Percentiles rank a stretch among this genome's conserved stretches.
Evolutionary conservation across 1,139 yeast genomes (phyloP).

Genomic region (Yamadazyma atmosphaerica): DNA sequence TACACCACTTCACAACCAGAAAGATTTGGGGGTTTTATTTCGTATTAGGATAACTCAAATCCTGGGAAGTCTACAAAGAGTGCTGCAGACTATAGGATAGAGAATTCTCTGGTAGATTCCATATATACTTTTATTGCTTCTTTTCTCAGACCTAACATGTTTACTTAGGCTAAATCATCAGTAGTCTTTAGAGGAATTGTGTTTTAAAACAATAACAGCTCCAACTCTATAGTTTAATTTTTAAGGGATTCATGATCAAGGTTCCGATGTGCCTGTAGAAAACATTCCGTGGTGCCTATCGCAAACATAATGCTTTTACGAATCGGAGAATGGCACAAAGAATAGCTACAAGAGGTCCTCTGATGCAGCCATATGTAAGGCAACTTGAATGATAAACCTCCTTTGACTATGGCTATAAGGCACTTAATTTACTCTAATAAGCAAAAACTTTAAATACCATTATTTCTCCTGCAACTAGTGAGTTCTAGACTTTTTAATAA

Average conservation of each 20-base stretch:
- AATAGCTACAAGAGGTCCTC: neutral
- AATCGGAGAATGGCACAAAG: neutral
- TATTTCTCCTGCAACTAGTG: neutral
- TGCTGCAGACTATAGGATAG: too few relatives aligned
- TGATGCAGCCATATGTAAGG: slow-evolving; percentile 1
- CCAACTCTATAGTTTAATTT: neutral
- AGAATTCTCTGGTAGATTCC: too few relatives aligned
- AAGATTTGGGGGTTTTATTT: too few relatives aligned
- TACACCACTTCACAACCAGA: too few relatives aligned
- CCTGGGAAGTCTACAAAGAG: too few relatives aligned
- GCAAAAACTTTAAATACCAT: neutral
- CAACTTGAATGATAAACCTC: neutral
- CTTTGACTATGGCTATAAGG: neutral
- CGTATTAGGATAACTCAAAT: too few relatives aligned
- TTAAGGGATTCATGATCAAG: neutral
- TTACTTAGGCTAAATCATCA: too few relatives aligned
- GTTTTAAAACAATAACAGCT: too few relatives aligned
- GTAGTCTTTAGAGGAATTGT: too few relatives aligned
- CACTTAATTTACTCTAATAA: neutral
- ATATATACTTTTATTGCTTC: too few relatives aligned
- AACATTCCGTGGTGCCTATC: too few relatives aligned
- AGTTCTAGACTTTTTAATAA: slow-evolving; percentile 2
- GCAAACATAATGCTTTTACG: neutral
- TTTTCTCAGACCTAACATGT: too few relatives aligned
- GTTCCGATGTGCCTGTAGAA: neutral